Evolutionary conservation across 768 basidiomycete genomes (phyloP).

Genomic region (Tylopilus sp.): DNA sequence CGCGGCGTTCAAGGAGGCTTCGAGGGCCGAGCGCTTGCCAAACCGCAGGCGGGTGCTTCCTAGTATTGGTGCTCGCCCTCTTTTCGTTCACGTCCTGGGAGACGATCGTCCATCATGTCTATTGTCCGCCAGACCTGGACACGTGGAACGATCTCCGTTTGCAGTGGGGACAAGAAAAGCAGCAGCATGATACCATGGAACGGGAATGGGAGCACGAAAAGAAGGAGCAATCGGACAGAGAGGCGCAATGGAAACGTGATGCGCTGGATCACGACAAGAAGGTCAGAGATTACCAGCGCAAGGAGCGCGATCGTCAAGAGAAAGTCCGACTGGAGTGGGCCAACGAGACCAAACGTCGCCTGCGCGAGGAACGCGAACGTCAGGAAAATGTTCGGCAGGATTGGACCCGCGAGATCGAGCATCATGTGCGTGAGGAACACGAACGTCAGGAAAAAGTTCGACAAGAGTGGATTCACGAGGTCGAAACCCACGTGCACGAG

Average conservation of each 20-base stretch:
- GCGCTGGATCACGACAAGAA: conserved; percentile 1
- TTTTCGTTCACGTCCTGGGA: too few relatives aligned
- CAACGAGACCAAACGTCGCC: not conserved
- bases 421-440: not conserved
- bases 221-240: not conserved
- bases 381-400: too few relatives aligned
- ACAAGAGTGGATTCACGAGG: not conserved
- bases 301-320: conserved; percentile 9
- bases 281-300: not conserved
- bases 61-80: too few relatives aligned
- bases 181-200: too few relatives aligned
- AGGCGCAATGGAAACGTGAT: conserved; percentile 1
- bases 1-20: too few relatives aligned
- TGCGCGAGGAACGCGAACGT: not conserved
- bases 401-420: not conserved
- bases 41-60: too few relatives aligned
- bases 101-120: too few relatives aligned
- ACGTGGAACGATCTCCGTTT: too few relatives aligned
- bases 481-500: not conserved
- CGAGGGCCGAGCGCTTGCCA: too few relatives aligned
- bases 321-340: not conserved
- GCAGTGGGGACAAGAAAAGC: too few relatives aligned
- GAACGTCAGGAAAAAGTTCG: not conserved
- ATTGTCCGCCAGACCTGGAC: too few relatives aligned
- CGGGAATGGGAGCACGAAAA: not conserved